Base-by-base conservation (phyloP, 176 grass and related monocot genomes). In the Oryza glaberrima region DNA sequence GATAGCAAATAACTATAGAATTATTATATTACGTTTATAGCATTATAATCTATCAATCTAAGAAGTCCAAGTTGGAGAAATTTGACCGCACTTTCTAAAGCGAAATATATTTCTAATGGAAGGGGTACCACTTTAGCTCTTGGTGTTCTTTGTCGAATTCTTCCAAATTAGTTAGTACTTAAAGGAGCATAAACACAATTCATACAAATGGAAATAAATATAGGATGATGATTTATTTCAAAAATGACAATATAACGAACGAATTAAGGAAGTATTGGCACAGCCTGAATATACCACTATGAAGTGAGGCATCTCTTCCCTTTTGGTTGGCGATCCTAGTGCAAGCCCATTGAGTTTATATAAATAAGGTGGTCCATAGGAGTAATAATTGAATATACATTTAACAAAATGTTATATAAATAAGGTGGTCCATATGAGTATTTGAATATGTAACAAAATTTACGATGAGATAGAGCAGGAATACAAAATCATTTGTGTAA, bases 171-270 rank as follows among this genome's bases (percentile, higher is more conserved):
- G 19, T 19, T 20, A 17, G 47, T 61, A 28, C 1, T 22, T 43
- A 34, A 26, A 81, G 49, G 15, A 82, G 32, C 36, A 82, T 40
- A 61, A 49, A 30, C 25, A 79, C 77, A 17, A 35, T 75, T 79
- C 43, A 7, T 20, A 15, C 45, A 72, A 28, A 35, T 32, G 71
- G 13, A 73, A 76, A 63, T 67, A 25, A 67, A 67, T 34, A 4
- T 68, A 35, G 43, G 65, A 32, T 20, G 44, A 35, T 36, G 44
- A 51, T 69, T 36, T 49, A 17, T 79, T 41, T 7, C 10, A 30
- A 23, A 17, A 15, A 58, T 17, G 54, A 58, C 6, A 12, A 47
- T 26, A 16, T 73, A 73, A 81, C 67, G 43, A 71, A 38, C 23
- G 51, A 61, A 17, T 7, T 60, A 61, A 56, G 52, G 56, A 84